Evolutionary conservation across 2,329 filamentous ascomycete species (phyloP), one percentile per base, ranked within the genome.

Genomic region (Diaporthe sp.): DNA sequence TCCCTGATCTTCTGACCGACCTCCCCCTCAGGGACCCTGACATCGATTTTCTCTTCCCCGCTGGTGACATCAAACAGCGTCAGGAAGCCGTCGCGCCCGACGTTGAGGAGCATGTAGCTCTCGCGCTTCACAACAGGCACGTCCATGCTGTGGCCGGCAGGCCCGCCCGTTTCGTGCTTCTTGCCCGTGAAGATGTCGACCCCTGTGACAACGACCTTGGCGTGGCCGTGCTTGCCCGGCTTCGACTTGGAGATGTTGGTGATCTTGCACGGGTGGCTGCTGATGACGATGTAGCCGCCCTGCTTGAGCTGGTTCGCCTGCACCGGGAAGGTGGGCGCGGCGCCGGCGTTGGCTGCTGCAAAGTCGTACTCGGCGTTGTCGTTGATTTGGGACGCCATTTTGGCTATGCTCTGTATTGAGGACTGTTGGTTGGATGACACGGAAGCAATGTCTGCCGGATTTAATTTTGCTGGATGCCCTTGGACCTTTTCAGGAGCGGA

Each of bases 321-420:
- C n/a, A 62, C 39, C 3, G 59, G 59, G 59, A 62, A 62, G n/a
- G 59, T 62, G n/a, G 39, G 59, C 15, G 39, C 59, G 8, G 59
- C 37, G 13, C 58, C 58, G 37, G 58, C 58, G 58, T 61, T 61
- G 37, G 58, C 58, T 3, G 2, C 15, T 6, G 58, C 37, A 25
- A 62, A 62, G 59, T 62, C 59, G n/a, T 62, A 62, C n/a, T 62
- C 59, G 25, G 59, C 17, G n/a, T 62, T 62, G 37, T 62, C 59
- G 59, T 62, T 62, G 59, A 44, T 62, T 31, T 62, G 59, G 9
- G 59, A 62, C 2, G 59, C 39, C 59, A 62, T 62, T 31, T 62
- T 44, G 17, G n/a, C 9, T 62, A 4, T 44, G 4, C n/a, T 42
- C 12, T 17, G 39, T 28, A 2, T 44, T 13, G 25, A 25, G 13